Base-by-base conservation (phyloP, 192 early-diverging fungal species). In the Pilobolus umbonatus region DNA sequence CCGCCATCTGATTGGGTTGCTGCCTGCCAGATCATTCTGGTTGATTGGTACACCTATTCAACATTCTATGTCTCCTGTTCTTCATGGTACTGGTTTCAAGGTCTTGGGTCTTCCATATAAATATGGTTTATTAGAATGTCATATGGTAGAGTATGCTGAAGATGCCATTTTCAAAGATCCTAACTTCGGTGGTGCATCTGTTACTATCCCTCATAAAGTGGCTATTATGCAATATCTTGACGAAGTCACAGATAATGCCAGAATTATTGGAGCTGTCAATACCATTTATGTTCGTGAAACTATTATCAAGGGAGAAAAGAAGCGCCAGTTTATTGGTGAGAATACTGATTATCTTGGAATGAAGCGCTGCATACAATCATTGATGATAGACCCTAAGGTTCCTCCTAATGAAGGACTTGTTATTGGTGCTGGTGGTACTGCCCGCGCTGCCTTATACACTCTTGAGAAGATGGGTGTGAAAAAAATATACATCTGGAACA, bases 301-400 rank as follows among this genome's bases (percentile, higher is more conserved):
- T 5, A 43, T 59, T 8, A 67, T 65, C 9, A 64, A 69, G 42
- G 65, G 65, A 26, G 44, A 65, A 19, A 43, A 56, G 32, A 62
- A 71, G 15, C 65, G 71, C 11, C 40, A 59, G 36, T 68, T 96
- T 3, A 44, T 84, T 26, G 96, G 96, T 17, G 94, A 96, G 58
- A 99, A 99, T 71, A 99, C 96, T 14, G 96, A 99, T 64, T 98
- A 89, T 78, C 56, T 95, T 17, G 96, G 96, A 30, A 96, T 99
- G 47, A 75, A 75, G 39, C 73, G 73, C 26, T 80, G 78, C 46
- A 75, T 95, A 31, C 67, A 77, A 48, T 74, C 68, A 14, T 63
- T 76, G 17, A 60, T 75, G 43, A 42, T 61, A 14, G 59, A 65
- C 57, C 54, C 68, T 46, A 60, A 39, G 14, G 35, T 55, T 28